phyloP scores from a whole-genome alignment of 176 grass and related monocot species.

The Poa annua region DNA sequence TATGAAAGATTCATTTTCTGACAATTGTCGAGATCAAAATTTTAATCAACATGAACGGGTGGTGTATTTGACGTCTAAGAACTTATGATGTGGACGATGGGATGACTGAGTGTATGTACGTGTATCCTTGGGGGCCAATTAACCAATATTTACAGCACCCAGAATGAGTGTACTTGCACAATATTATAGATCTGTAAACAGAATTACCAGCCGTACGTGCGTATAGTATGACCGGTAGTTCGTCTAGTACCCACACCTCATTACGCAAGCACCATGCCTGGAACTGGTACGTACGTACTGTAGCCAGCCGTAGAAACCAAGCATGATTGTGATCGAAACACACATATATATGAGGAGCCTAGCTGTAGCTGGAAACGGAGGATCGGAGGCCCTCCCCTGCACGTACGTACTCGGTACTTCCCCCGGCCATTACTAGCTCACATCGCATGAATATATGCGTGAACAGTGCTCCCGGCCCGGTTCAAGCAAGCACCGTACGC shows the following conservation, averaged over 20 bases:
- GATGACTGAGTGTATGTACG: no score
- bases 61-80: no score
- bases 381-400: neutral
- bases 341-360: no score
- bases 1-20: no score
- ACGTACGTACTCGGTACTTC: conserved; percentile 30
- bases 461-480: conserved; percentile 19
- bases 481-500: conserved; percentile 44
- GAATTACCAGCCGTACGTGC: conserved; percentile 14
- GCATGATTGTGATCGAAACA: neutral
- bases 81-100: no score
- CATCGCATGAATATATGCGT: conserved; percentile 44
- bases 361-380: no score
- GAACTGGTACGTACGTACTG: neutral
- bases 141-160: no score
- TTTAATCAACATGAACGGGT: no score
- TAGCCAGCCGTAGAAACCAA: neutral
- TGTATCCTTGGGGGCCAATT: no score
- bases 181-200: conserved; percentile 10
- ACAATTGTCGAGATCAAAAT: no score
- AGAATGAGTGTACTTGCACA: neutral
- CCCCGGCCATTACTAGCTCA: conserved; percentile 44
- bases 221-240: neutral
- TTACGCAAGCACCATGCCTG: no score
- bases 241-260: neutral